These are phyloP conservation scores for Pythium oligandrum DNA, from an alignment of 352 stramenopile genomes.

Conservation along the genomic window DNA sequence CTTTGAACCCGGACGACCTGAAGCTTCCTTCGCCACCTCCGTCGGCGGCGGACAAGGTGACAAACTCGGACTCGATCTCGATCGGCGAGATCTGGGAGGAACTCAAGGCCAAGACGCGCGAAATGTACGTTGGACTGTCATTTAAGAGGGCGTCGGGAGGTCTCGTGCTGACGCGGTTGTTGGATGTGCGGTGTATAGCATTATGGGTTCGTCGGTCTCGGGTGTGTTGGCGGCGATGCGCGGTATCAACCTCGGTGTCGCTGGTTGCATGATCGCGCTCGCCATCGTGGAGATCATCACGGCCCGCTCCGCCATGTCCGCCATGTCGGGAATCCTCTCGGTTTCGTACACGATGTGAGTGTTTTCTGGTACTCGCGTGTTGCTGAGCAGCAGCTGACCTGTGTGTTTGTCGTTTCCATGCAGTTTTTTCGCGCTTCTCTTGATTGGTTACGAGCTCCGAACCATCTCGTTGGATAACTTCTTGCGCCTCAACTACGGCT, in stretches of 20 bases:
- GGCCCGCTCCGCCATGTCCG: slow-evolving; percentile 61
- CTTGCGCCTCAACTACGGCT: slow-evolving; percentile 76
- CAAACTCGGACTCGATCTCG: slow-evolving; percentile 65
- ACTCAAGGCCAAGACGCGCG: slow-evolving; percentile 72
- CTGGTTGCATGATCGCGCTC: slow-evolving; percentile 70
- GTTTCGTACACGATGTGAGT: slow-evolving; percentile 85
- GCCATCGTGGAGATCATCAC: slow-evolving; percentile 62
- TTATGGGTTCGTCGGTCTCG: slow-evolving; percentile 78
- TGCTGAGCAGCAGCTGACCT: neutral
- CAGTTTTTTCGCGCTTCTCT: slow-evolving; percentile 80
- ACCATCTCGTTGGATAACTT: slow-evolving; percentile 62
- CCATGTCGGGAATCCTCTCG: slow-evolving; percentile 70
- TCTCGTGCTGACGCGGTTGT: slow-evolving; percentile 2
- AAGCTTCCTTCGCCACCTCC: slow-evolving; percentile 74
- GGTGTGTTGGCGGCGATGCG: slow-evolving; percentile 74
- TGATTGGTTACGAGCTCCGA: slow-evolving; percentile 82
- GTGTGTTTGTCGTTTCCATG: slow-evolving; percentile 2
- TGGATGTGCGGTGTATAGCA: slow-evolving; percentile 24
- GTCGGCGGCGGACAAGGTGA: slow-evolving; percentile 70
- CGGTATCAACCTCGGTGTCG: slow-evolving; percentile 70
- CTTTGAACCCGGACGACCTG: slow-evolving; percentile 82
- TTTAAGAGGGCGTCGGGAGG: neutral
- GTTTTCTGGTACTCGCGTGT: slow-evolving; percentile 2
- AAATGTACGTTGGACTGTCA: slow-evolving; percentile 48
- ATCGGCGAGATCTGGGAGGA: slow-evolving; percentile 83